Evolutionary conservation across 257 asterid genomes (phyloP), one percentile per base, ranked within the genome.

Genomic region (Salvia miltiorrhiza): DNA sequence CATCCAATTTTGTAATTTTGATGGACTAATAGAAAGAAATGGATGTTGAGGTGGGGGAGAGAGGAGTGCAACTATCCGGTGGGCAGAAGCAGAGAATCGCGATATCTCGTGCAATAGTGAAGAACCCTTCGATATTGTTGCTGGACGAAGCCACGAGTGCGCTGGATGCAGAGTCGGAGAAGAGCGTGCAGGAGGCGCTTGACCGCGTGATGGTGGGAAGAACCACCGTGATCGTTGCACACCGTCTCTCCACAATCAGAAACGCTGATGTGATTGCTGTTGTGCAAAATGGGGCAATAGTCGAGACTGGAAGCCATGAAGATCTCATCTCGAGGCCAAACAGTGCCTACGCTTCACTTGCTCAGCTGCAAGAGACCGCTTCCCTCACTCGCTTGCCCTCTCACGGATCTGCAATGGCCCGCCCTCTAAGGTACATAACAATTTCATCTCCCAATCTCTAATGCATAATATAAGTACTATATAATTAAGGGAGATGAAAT

Each of bases 31-130:
- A n/a, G n/a, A n/a, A n/a, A n/a, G n/a, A n/a, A n/a, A n/a, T n/a
- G n/a, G n/a, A n/a, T n/a, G n/a, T n/a, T n/a, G n/a, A n/a, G n/a
- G 99, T 94, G 48, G 97, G 99, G 19, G 99, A 94, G 86, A 81
- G 99, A 81, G 98, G 99, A 41, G 80, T 91, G 58, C 99, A 94
- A n/a, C 83, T 94, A 55, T 94, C 99, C 0, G 99, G 99, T 56
- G 99, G 98, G 11, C 98, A 94, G 76, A 94, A 91, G 72, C 98
- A 94, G 74, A 81, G 99, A 73, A 91, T 94, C 9, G 96, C 98
- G 30, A 89, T 91, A 69, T 80, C 99, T 9, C 93, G 98, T 43
- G 97, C 99, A 5, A 85, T 91, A 52, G 97, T 94, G 69, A 91
- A 91, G 72, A 89, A 89, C 48, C 99, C 99, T 9, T 87, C 95